Evolutionary conservation across 495 filamentous ascomycete species (phyloP), one percentile per base, ranked within the genome.

Genomic region (Neurospora sp.): DNA sequence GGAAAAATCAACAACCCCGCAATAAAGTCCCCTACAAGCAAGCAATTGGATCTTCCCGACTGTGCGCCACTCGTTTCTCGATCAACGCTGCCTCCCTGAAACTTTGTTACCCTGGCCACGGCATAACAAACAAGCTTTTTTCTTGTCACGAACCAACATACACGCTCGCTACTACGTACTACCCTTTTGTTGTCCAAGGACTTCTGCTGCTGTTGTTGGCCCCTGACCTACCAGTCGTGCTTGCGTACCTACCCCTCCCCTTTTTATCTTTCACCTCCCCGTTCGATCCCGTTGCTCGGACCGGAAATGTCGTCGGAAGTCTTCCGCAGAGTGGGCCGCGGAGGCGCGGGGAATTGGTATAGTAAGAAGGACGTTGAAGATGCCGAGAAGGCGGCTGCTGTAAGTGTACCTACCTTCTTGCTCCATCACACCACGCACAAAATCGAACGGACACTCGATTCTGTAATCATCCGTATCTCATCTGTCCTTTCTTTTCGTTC

Each of bases 291-390:
- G 54, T 62, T 8, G 39, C 31, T 38, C 20, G 6, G 49, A 71
- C 69, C 42, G 20, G 31, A 27, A 37, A 79, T 77, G 77, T 75
- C 79, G 12, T 38, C 76, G 40, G 79, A 82, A n/a, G 78, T 77
- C 41, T 80, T 78, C 71, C 75, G 80, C 71, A 72, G 77, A n/a
- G 78, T 82, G 8, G 82, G 82, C 70, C 80, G 90, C 39, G 90
- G 90, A 40, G 90, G 90, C 42, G 89, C 89, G 2, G 90, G 89
- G 41, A 91, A 92, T 79, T 91, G 88, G 78, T 86, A 86, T 71
- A 84, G 81, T 77, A 83, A 87, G 72, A 82, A 86, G 76, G 86
- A 90, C 72, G 75, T 88, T 40, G 82, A 87, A 42, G 86, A 87
- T 44, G 84, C 78, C 49, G 76, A 77, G 71, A 83, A 83, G 73